Conservation (phyloP, 108 stramenopile species). For the Cyclotella baltica region DNA sequence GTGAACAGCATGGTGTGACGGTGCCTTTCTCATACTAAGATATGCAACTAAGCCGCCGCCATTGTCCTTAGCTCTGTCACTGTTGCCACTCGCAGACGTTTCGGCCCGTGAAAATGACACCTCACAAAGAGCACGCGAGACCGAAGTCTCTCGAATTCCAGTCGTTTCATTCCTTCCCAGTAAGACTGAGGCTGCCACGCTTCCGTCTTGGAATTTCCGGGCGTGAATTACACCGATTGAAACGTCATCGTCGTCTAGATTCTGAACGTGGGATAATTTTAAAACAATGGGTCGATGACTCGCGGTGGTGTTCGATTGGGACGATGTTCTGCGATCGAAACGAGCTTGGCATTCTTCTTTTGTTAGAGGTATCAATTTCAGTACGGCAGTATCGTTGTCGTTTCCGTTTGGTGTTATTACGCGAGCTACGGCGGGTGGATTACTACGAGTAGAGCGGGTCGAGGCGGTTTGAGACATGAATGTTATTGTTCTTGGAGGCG, state of each 20-base stretch:
- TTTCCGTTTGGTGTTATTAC: slow-evolving; percentile 3
- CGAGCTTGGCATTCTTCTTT: background rate
- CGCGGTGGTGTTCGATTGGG: background rate
- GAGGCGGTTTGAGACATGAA: no score
- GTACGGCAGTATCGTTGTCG: slow-evolving; percentile 10
- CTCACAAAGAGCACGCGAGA: slow-evolving; percentile 42
- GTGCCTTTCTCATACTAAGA: slow-evolving; percentile 42
- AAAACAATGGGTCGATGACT: background rate
- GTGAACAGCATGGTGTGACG: slow-evolving; percentile 6
- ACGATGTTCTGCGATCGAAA: slow-evolving; percentile 4
- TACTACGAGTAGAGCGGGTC: no score
- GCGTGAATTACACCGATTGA: slow-evolving; percentile 19
- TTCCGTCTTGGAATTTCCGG: slow-evolving; percentile 20
- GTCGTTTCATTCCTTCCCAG: slow-evolving; percentile 36
- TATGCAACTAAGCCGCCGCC: slow-evolving; percentile 10
- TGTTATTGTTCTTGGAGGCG: background rate
- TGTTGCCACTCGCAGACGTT: background rate
- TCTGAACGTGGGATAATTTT: slow-evolving; percentile 16
- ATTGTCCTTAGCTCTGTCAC: background rate
- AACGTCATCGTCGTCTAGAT: slow-evolving; percentile 13
- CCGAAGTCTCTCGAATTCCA: slow-evolving; percentile 20
- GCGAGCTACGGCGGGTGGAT: no score
- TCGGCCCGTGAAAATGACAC: slow-evolving; percentile 14
- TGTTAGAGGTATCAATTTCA: slow-evolving; percentile 26
- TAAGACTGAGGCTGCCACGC: slow-evolving; percentile 3